Evolutionary conservation across 345 rosid species (phyloP).

Genomic region (Eucalyptus caleyi): DNA sequence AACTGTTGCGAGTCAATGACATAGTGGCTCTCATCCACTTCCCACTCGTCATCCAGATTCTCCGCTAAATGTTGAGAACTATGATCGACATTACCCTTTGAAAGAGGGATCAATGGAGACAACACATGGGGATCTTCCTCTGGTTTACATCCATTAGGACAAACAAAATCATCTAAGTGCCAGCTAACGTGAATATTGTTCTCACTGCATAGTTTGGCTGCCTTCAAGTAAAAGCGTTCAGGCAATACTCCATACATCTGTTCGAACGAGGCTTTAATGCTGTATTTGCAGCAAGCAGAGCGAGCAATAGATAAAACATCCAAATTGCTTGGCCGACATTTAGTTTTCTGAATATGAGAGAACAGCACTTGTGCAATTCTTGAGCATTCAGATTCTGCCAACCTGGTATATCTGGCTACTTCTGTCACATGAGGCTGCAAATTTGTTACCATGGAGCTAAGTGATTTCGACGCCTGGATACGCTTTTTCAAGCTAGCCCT

Average conservation of each 20-base stretch:
- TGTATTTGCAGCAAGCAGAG: slow-evolving; percentile 77
- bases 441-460: slow-evolving; percentile 11
- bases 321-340: slow-evolving; percentile 74
- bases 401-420: slow-evolving; percentile 24
- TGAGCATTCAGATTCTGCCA: slow-evolving; percentile 57
- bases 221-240: slow-evolving; percentile 69
- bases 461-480: slow-evolving; percentile 56
- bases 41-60: slow-evolving; percentile 27
- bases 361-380: slow-evolving; percentile 56
- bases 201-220: slow-evolving; percentile 93
- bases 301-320: slow-evolving; percentile 77
- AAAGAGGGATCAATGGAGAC: slow-evolving; percentile 24
- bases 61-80: slow-evolving; percentile 5
- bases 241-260: slow-evolving; percentile 66
- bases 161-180: slow-evolving; percentile 69
- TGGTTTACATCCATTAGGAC: slow-evolving; percentile 73
- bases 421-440: slow-evolving; percentile 21
- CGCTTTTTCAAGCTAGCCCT: slow-evolving; percentile 65
- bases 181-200: slow-evolving; percentile 72
- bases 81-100: slow-evolving; percentile 13
- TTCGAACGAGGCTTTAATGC: slow-evolving; percentile 69
- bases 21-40: slow-evolving; percentile 80
- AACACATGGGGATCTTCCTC: slow-evolving; percentile 21
- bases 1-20: slow-evolving; percentile 52
- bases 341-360: slow-evolving; percentile 62